Percentiles rank a stretch among this genome's conserved stretches.
These are phyloP conservation scores for Myriosclerotinia curreyana DNA, from an alignment of 2,329 filamentous ascomycete species.

Conservation along the genomic window DNA sequence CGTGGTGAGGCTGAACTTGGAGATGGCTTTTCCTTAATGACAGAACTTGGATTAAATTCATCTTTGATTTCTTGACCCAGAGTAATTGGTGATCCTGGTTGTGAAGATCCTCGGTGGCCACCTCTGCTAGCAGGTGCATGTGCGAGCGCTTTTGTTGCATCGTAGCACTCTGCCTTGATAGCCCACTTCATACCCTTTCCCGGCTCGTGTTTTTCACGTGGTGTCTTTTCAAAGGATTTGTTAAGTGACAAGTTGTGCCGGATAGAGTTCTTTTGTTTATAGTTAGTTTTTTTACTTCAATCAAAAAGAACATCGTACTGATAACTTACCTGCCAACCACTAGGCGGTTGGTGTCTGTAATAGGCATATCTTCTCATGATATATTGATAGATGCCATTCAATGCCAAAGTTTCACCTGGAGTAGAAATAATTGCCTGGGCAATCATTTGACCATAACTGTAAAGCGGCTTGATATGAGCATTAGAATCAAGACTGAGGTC, in stretches of 20 bases:
- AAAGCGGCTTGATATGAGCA: slow-evolving; percentile 90
- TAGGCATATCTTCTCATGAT: slow-evolving; percentile 92
- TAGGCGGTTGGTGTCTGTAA: slow-evolving; percentile 71
- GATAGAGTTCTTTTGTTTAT: slow-evolving; percentile 74
- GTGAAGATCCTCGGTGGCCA: slow-evolving; percentile 65
- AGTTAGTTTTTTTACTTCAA: background rate
- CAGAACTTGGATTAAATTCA: slow-evolving; percentile 49
- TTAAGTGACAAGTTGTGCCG: slow-evolving; percentile 94
- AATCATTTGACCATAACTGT: slow-evolving; percentile 95
- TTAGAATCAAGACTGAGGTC: slow-evolving; percentile 81
- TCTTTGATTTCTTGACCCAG: slow-evolving; percentile 57
- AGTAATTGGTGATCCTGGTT: slow-evolving; percentile 61
- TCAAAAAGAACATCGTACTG: background rate
- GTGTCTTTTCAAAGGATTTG: slow-evolving; percentile 90
- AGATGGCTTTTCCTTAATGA: slow-evolving; percentile 56
- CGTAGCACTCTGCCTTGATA: slow-evolving; percentile 76
- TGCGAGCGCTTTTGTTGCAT: slow-evolving; percentile 60
- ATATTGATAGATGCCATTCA: slow-evolving; percentile 90
- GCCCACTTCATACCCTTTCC: slow-evolving; percentile 99
- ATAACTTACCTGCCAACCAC: slow-evolving; percentile 80
- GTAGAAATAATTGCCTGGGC: slow-evolving; percentile 91
- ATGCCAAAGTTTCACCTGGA: slow-evolving; percentile 80
- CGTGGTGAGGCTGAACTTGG: slow-evolving; percentile 54
- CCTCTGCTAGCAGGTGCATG: slow-evolving; percentile 51
- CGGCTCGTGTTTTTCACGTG: slow-evolving; percentile 87